Evolutionary conservation across 768 basidiomycete species (phyloP).

Genomic region (Collybia sordida): DNA sequence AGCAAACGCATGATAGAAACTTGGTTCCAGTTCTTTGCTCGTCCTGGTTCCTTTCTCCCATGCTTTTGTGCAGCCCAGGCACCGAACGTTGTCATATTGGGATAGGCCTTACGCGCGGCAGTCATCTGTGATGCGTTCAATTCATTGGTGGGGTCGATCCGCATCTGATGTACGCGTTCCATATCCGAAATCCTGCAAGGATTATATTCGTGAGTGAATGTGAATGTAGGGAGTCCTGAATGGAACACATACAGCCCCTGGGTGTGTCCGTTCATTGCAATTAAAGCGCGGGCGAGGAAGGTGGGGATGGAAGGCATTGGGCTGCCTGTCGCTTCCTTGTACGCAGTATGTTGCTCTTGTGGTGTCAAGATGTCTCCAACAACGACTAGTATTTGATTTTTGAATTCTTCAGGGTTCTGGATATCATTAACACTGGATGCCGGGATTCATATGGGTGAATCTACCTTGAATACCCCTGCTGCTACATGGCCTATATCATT

Average conservation of each 20-base stretch:
- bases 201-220: not conserved
- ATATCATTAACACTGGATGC: not conserved
- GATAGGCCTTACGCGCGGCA: conserved; percentile 19
- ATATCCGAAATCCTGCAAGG: conserved; percentile 25
- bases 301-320: conserved; percentile 25
- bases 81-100: conserved; percentile 25
- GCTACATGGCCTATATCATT: conserved; percentile 35
- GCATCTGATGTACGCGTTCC: conserved; percentile 23
- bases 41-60: too few species aligned
- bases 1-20: conserved; percentile 20
- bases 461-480: conserved; percentile 30
- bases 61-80: conserved; percentile 21
- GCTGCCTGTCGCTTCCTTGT: conserved; percentile 24
- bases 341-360: conserved; percentile 22
- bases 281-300: conserved; percentile 22
- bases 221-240: not conserved
- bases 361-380: conserved; percentile 29
- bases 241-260: conserved; percentile 29
- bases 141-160: conserved; percentile 11
- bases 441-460: too few species aligned
- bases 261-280: conserved; percentile 27
- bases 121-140: conserved; percentile 21
- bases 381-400: conserved; percentile 22
- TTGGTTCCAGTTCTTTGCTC: conserved; percentile 27
- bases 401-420: conserved; percentile 25